These are phyloP conservation scores for Jasminum sambac DNA, from an alignment of 257 asterid genomes.

Conservation along the genomic window DNA sequence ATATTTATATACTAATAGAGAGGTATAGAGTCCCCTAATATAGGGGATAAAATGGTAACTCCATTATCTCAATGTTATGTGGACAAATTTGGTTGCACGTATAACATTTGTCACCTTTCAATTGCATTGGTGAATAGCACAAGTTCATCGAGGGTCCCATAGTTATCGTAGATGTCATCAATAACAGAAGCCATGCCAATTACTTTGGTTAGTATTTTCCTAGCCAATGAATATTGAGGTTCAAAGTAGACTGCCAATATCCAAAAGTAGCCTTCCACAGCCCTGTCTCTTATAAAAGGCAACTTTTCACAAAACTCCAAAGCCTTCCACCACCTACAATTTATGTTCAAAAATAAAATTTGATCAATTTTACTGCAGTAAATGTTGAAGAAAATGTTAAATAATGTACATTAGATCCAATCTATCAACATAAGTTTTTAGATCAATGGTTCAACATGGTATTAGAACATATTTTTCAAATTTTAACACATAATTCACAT, in stretches of 20 bases:
- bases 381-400: neutral
- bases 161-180: constrained; percentile 36
- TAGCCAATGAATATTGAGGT: constrained; percentile 21
- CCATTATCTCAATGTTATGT: too few species aligned
- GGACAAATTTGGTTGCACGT: too few species aligned
- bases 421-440: too few species aligned
- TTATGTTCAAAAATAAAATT: neutral
- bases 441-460: too few species aligned
- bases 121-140: constrained; percentile 26
- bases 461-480: neutral
- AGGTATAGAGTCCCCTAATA: too few species aligned
- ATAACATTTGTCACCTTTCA: constrained; percentile 16
- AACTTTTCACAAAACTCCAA: constrained; percentile 21
- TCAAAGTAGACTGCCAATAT: constrained; percentile 27
- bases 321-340: constrained; percentile 42
- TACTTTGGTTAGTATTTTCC: constrained; percentile 26
- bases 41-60: too few species aligned
- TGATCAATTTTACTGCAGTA: neutral
- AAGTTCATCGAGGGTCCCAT: constrained; percentile 34
- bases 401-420: neutral
- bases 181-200: constrained; percentile 13
- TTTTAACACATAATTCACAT: neutral
- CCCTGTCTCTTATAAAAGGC: constrained; percentile 36
- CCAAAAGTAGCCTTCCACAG: constrained; percentile 39
- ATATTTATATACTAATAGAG: too few species aligned